These are phyloP conservation scores for Ottelia alismoides DNA, from an alignment of 106 monocot species.

Conservation along the genomic window DNA sequence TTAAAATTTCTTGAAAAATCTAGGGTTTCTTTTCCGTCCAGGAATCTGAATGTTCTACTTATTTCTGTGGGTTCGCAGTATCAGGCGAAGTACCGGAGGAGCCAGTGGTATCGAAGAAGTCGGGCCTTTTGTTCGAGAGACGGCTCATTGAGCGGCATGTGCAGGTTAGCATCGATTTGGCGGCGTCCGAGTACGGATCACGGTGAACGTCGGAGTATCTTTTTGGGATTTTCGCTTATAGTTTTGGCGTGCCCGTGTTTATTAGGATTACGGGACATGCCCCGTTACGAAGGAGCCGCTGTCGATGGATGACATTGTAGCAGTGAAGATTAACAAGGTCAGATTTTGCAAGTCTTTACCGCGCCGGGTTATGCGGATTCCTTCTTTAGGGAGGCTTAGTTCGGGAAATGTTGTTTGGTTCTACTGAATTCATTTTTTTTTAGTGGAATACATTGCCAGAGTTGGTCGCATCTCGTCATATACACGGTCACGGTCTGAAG, in stretches of 20 bases:
- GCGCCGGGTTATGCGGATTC: no score
- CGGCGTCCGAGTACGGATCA: not conserved
- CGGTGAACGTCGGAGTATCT: no score
- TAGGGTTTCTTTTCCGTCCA: not conserved
- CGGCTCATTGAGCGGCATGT: conserved; percentile 68
- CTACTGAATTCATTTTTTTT: no score
- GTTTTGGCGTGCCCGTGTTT: not conserved
- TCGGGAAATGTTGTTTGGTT: no score
- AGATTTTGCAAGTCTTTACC: no score
- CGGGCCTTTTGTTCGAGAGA: conserved; percentile 54
- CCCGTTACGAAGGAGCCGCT: conserved; percentile 92
- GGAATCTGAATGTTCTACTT: not conserved
- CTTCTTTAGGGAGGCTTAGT: not conserved
- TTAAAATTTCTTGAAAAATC: no score
- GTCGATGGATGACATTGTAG: conserved; percentile 60
- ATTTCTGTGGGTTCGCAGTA: conserved; percentile 24
- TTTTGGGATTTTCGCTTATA: not conserved
- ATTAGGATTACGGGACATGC: conserved; percentile 83
- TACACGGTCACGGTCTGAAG: no score
- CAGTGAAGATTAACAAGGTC: conserved; percentile 65
- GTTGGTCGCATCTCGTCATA: no score
- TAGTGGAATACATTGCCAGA: no score
- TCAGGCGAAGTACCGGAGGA: conserved; percentile 94
- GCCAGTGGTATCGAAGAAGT: conserved; percentile 84
- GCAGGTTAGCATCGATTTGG: conserved; percentile 26